A percentile compares a stretch with the other conserved stretches of the same genome.
Conservation (phyloP, 2,329 filamentous ascomycete species). For the Dryadomyces quercivorus region DNA sequence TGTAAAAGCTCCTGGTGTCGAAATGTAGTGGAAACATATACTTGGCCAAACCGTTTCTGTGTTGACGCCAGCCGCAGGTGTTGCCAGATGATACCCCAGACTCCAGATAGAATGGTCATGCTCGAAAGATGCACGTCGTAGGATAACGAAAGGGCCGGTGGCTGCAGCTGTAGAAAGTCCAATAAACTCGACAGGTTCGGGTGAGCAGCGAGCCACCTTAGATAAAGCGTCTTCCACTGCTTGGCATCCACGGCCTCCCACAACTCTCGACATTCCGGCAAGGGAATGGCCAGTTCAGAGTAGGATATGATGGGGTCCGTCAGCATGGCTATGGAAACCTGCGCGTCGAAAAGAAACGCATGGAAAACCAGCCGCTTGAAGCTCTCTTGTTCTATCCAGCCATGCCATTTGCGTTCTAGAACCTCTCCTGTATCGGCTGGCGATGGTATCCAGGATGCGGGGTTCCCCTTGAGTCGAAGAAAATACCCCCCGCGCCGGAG, state of each 20-base stretch:
- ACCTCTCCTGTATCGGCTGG: not conserved
- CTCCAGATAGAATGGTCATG: slow-evolving; percentile 1
- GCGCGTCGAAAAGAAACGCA: slow-evolving; percentile 51
- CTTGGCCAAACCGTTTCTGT: too few relatives aligned
- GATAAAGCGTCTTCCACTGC: slow-evolving; percentile 53
- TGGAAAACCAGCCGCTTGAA: slow-evolving; percentile 45
- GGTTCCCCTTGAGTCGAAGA: not conserved
- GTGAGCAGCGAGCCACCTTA: slow-evolving; percentile 7
- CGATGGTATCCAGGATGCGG: not conserved
- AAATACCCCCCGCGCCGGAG: slow-evolving; percentile 7
- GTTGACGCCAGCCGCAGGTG: slow-evolving; percentile 3
- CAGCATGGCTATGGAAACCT: slow-evolving; percentile 54
- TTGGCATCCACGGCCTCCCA: slow-evolving; percentile 53
- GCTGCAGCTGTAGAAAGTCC: slow-evolving; percentile 5
- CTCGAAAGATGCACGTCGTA: slow-evolving; percentile 2
- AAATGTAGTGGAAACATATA: too few relatives aligned
- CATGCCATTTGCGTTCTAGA: slow-evolving; percentile 6
- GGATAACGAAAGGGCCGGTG: not conserved
- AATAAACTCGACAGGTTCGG: not conserved
- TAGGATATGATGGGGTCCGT: slow-evolving; percentile 56
- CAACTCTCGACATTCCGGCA: slow-evolving; percentile 48
- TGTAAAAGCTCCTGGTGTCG: slow-evolving; percentile 43
- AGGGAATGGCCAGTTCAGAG: slow-evolving; percentile 51
- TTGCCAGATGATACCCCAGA: slow-evolving; percentile 9
- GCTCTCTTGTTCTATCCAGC: slow-evolving; percentile 7